A percentile compares a stretch with the other conserved stretches of the same genome.
Evolutionary conservation across 768 basidiomycete species (phyloP).

Genomic region (Kwoniella botswanensis): DNA sequence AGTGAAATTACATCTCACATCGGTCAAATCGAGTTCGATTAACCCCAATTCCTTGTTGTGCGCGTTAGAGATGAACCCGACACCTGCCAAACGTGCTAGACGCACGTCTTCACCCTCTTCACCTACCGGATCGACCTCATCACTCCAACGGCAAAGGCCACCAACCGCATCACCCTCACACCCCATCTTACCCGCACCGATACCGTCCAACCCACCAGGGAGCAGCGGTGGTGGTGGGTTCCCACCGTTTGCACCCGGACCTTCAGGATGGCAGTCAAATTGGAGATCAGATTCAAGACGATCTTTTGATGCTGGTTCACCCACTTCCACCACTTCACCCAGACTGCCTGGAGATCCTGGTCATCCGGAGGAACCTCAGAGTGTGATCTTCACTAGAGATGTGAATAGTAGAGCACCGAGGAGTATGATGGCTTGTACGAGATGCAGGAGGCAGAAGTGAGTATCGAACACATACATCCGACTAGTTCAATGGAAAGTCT

Average conservation of each 20-base stretch:
- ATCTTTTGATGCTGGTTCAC: constrained; percentile 31
- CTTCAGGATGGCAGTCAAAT: constrained; percentile 30
- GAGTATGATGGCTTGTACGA: constrained; percentile 42
- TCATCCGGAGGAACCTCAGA: constrained; percentile 16
- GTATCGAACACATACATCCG: neutral
- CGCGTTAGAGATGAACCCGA: constrained; percentile 26
- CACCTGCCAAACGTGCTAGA: constrained; percentile 29
- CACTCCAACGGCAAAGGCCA: constrained; percentile 15
- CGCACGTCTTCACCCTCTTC: constrained; percentile 25
- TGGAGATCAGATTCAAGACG: constrained; percentile 24
- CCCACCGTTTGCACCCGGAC: constrained; percentile 29
- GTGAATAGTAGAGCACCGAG: constrained; percentile 31
- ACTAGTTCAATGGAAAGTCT: neutral
- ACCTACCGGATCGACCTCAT: constrained; percentile 24
- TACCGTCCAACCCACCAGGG: constrained; percentile 25
- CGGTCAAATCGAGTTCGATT: no score
- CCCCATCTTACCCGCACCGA: constrained; percentile 30
- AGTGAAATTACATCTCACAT: neutral
- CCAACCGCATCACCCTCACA: constrained; percentile 30
- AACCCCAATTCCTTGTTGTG: no score
- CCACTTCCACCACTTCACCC: constrained; percentile 18
- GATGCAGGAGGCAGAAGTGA: constrained; percentile 39
- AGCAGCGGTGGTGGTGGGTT: constrained; percentile 12
- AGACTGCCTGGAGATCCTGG: constrained; percentile 5
- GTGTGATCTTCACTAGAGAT: constrained; percentile 30